Percentiles rank a stretch among this genome's conserved stretches.
Evolutionary conservation across 2,329 filamentous ascomycete species (phyloP).

Genomic region (Fusarium ambrosium): DNA sequence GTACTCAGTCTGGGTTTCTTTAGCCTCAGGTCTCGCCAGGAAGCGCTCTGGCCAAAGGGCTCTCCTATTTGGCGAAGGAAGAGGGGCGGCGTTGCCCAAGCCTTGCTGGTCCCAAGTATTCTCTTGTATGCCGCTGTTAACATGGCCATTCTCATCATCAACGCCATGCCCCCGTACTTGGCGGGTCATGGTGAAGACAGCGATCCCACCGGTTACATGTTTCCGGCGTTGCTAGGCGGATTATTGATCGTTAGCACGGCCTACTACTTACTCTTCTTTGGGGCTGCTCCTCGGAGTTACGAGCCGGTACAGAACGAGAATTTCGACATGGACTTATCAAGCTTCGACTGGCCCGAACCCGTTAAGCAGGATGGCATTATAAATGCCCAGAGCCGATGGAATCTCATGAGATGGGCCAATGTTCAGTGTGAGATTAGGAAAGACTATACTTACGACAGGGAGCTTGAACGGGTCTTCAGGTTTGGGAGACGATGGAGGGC

Average conservation of each 20-base stretch:
- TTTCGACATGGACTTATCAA: not conserved
- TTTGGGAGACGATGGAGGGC: not conserved
- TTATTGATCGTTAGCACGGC: not conserved
- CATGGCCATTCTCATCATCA: not conserved
- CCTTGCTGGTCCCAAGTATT: not conserved
- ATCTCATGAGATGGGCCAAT: not conserved
- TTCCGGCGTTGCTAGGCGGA: not conserved
- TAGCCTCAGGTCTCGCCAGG: not conserved
- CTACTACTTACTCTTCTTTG: not conserved
- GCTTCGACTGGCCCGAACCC: not conserved
- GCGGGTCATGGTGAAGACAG: not conserved
- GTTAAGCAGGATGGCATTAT: not conserved
- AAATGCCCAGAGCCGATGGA: not conserved
- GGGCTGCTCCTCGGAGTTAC: not conserved
- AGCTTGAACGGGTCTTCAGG: not conserved
- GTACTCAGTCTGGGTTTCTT: not conserved
- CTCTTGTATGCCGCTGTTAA: not conserved
- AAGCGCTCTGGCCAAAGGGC: not conserved
- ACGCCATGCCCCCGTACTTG: not conserved
- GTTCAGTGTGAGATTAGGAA: constrained; percentile 6
- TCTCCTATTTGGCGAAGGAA: accelerated
- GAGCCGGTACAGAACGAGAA: not conserved
- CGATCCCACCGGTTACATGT: not conserved
- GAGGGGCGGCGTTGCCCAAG: not conserved
- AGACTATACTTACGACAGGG: not conserved